Conservation (phyloP, 2,329 filamentous ascomycete species). For the Cordyceps fumosorosea region DNA sequence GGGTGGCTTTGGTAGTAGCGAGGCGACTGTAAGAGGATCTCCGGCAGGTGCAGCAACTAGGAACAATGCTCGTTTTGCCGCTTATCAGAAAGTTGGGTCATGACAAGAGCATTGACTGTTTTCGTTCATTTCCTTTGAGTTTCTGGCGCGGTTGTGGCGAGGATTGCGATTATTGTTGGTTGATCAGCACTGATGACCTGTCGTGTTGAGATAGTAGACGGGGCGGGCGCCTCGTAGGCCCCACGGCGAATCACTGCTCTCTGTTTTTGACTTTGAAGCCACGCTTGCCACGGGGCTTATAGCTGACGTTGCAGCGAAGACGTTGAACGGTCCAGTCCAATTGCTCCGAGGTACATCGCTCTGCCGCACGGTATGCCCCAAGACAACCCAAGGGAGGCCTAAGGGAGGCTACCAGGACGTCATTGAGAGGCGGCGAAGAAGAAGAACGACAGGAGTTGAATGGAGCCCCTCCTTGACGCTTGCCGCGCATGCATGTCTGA, state of each 20-base stretch:
- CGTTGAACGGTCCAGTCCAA: neutral
- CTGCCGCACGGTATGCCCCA: neutral
- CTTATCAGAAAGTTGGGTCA: neutral
- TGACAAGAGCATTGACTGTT: neutral
- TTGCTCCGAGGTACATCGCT: neutral
- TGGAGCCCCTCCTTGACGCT: neutral
- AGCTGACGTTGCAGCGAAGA: constrained; percentile 2
- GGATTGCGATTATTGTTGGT: neutral
- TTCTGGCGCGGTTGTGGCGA: neutral
- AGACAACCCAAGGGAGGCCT: neutral
- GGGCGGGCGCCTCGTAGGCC: no score
- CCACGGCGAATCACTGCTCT: neutral
- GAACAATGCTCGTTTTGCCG: neutral
- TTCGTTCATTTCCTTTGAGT: neutral
- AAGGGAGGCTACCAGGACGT: neutral
- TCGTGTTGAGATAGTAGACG: neutral
- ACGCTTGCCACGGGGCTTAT: neutral
- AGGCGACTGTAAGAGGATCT: neutral
- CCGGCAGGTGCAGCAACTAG: neutral
- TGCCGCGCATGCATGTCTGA: neutral
- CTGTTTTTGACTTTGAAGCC: constrained; percentile 1
- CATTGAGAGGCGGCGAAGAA: no score
- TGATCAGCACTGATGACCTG: neutral
- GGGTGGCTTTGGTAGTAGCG: neutral
- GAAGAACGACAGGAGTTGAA: neutral